Evolutionary conservation across 371 early-diverging fungal species (phyloP).

Genomic region (Dichotomocladium elegans): DNA sequence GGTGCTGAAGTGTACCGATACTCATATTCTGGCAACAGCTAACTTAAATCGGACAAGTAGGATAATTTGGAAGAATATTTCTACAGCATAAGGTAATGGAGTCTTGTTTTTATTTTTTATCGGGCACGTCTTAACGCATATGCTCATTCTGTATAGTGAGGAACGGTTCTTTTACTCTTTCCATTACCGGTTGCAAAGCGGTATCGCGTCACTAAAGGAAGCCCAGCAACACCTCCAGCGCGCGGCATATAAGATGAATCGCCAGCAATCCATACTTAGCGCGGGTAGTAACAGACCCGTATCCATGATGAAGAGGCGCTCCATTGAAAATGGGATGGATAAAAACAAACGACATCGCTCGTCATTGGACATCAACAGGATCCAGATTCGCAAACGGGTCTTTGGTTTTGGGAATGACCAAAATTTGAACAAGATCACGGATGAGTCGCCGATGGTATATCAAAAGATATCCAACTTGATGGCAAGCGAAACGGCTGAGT

Average conservation of each 20-base stretch:
- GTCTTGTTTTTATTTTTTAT: background rate
- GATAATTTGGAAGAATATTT: constrained; percentile 41
- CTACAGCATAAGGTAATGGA: constrained; percentile 28
- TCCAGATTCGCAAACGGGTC: constrained; percentile 2
- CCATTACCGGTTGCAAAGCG: constrained; percentile 40
- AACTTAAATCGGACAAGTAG: background rate
- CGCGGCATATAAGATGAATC: constrained; percentile 26
- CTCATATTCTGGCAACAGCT: background rate
- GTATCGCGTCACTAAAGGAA: constrained; percentile 40
- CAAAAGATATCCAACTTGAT: constrained; percentile 23
- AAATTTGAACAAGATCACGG: background rate
- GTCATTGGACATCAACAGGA: constrained; percentile 4
- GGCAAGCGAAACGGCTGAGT: constrained; percentile 25
- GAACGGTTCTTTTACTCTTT: constrained; percentile 58
- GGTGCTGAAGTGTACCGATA: background rate
- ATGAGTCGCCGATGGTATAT: constrained; percentile 11
- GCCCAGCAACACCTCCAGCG: constrained; percentile 26
- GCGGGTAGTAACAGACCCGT: background rate
- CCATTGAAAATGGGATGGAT: background rate
- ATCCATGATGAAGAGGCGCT: background rate
- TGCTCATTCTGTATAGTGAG: constrained; percentile 14
- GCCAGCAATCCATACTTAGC: constrained; percentile 25
- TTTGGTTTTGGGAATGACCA: background rate
- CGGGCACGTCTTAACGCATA: background rate
- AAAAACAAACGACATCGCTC: background rate